phyloP scores from a whole-genome alignment of 179 eudicot species.

The Patellifolia procumbens region DNA sequence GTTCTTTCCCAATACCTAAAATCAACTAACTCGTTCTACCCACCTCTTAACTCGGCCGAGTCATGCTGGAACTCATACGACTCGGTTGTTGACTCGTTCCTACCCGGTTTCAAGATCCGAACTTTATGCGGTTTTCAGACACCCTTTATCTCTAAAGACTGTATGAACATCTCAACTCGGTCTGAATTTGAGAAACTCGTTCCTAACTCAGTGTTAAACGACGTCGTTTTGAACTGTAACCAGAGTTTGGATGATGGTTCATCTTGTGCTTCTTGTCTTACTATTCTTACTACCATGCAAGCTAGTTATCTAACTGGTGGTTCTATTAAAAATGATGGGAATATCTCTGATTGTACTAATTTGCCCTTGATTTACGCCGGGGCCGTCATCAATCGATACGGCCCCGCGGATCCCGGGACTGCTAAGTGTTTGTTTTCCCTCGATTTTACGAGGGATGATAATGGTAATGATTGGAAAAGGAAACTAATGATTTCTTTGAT shows the following conservation, averaged over 20 bases:
- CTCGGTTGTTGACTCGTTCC: slow-evolving; percentile 40
- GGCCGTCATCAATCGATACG: slow-evolving; percentile 53
- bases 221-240: slow-evolving; percentile 52
- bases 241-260: slow-evolving; percentile 53
- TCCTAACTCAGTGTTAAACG: slow-evolving; percentile 19
- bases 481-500: slow-evolving; percentile 41
- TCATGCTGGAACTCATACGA: slow-evolving; percentile 70
- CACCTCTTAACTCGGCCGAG: slow-evolving; percentile 51
- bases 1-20: slow-evolving; percentile 70
- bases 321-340: slow-evolving; percentile 30
- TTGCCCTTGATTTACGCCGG: slow-evolving; percentile 68
- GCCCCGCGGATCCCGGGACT: slow-evolving; percentile 76
- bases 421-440: slow-evolving; percentile 62
- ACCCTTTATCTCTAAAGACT: slow-evolving; percentile 64
- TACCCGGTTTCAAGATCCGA: slow-evolving; percentile 51
- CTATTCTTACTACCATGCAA: slow-evolving; percentile 44
- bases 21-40: slow-evolving; percentile 50
- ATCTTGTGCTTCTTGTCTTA: slow-evolving; percentile 73
- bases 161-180: slow-evolving; percentile 74
- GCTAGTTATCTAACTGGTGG: slow-evolving; percentile 53
- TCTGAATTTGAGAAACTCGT: slow-evolving; percentile 49
- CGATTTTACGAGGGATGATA: slow-evolving; percentile 18
- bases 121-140: slow-evolving; percentile 57
- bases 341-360: slow-evolving; percentile 70
- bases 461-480: slow-evolving; percentile 5